Evolutionary conservation across 140 eudicot species (phyloP).

Genomic region (Oenanthe javanica): DNA sequence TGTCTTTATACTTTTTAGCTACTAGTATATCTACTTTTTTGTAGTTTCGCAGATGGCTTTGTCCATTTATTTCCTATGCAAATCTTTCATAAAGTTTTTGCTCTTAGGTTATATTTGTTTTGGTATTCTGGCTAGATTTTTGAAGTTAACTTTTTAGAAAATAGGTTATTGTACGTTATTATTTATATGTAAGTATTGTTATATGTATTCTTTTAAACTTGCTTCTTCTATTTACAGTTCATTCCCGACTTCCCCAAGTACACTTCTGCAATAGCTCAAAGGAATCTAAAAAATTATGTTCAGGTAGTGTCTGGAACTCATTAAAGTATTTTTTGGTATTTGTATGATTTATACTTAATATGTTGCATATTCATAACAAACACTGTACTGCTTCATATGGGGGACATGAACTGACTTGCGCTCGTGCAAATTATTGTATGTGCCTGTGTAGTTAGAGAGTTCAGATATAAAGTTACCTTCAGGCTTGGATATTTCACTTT

Average conservation of each 20-base stretch:
- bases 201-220: no score
- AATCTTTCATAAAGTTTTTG: background rate
- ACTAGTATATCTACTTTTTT: background rate
- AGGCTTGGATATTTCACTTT: background rate
- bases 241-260: constrained; percentile 72
- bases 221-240: constrained; percentile 43
- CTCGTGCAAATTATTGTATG: background rate
- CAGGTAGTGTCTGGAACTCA: constrained; percentile 49
- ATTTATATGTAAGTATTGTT: background rate
- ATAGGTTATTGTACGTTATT: background rate
- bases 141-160: background rate
- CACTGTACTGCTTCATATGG: background rate
- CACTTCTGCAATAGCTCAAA: constrained; percentile 79
- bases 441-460: background rate
- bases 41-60: background rate
- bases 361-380: background rate
- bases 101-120: background rate
- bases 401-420: background rate
- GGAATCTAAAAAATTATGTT: constrained; percentile 57
- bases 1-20: background rate
- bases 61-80: background rate
- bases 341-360: background rate
- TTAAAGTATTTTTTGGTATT: background rate
- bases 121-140: background rate
- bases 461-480: background rate